Evolutionary conservation across 2,329 filamentous ascomycete species (phyloP).

Genomic region (Periconia sp.): DNA sequence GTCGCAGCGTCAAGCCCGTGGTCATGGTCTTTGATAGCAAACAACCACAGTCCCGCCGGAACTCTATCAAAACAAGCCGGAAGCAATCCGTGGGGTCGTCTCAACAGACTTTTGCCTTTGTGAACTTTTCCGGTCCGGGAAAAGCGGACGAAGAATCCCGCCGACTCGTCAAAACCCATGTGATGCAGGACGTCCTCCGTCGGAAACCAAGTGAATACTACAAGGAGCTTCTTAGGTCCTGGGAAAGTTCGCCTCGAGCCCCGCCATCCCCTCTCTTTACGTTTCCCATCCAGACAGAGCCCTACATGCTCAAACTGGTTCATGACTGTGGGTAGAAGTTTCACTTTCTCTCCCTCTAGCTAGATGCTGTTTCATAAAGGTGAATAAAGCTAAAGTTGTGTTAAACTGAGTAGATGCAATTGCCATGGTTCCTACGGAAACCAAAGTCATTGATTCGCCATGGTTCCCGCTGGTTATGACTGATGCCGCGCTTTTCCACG

Average conservation of each 20-base stretch:
- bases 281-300: background rate
- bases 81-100: no score
- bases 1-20: no score
- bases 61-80: no score
- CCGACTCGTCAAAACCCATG: background rate
- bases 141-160: background rate
- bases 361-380: background rate
- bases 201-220: background rate
- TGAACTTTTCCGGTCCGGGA: background rate
- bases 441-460: background rate
- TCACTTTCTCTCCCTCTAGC: background rate
- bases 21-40: no score
- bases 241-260: background rate
- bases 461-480: background rate
- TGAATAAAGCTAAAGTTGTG: background rate
- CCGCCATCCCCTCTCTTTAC: background rate
- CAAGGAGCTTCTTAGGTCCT: background rate
- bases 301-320: background rate
- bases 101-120: no score
- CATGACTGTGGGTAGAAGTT: background rate
- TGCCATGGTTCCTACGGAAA: background rate
- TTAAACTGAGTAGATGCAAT: background rate
- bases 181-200: background rate
- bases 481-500: background rate
- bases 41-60: no score